phyloP scores from a whole-genome alignment of 176 grass and related monocot species.

The Bolboschoenus planiculmis region DNA sequence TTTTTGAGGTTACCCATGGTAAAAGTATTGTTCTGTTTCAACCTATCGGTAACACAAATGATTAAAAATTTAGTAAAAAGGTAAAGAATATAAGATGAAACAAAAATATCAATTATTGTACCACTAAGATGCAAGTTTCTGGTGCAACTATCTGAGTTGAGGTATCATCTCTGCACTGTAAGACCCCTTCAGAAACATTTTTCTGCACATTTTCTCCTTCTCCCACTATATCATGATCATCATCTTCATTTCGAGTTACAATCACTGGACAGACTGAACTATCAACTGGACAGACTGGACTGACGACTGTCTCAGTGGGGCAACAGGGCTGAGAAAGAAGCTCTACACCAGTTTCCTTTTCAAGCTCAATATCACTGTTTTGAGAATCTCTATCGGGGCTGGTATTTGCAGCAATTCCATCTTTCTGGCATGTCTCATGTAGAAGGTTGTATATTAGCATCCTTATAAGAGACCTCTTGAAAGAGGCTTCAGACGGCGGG shows the following conservation, averaged over 20 bases:
- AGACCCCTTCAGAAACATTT: constrained; percentile 23
- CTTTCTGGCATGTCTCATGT: constrained; percentile 27
- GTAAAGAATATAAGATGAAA: neutral
- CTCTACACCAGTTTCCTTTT: constrained; percentile 38
- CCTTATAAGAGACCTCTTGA: constrained; percentile 70
- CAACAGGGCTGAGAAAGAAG: constrained; percentile 31
- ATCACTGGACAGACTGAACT: constrained; percentile 18
- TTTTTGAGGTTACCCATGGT: neutral
- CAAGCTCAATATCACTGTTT: constrained; percentile 30
- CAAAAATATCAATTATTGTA: neutral
- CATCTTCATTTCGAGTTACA: constrained; percentile 8
- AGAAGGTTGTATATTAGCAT: constrained; percentile 68
- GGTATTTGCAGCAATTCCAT: constrained; percentile 3
- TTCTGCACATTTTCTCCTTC: constrained; percentile 24
- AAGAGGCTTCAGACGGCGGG: constrained; percentile 70
- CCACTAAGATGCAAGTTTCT: constrained; percentile 22
- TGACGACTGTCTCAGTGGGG: constrained; percentile 23
- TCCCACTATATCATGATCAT: constrained; percentile 15
- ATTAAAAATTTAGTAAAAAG: neutral
- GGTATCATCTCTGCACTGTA: constrained; percentile 10
- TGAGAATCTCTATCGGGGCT: constrained; percentile 30
- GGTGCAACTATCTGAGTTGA: constrained; percentile 7
- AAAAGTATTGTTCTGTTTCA: neutral
- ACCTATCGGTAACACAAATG: neutral
- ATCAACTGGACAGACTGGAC: constrained; percentile 16